These are phyloP conservation scores for Globisporangium takayamanum DNA, from an alignment of 352 stramenopile species.

Conservation along the genomic window DNA sequence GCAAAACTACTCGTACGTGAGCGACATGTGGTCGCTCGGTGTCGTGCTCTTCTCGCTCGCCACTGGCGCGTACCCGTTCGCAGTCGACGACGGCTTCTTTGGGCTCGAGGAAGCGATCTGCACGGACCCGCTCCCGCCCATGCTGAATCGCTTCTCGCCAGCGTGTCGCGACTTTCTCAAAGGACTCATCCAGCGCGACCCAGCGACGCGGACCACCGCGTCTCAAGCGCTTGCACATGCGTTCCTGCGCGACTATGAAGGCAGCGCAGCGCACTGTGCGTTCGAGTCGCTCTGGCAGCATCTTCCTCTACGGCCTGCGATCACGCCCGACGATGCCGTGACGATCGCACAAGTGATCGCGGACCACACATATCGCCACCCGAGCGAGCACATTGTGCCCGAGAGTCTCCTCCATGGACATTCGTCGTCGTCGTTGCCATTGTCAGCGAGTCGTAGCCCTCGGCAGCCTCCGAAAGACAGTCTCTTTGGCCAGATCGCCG, in stretches of 20 bases:
- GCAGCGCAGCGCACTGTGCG: constrained; percentile 18
- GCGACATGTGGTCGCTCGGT: constrained; percentile 75
- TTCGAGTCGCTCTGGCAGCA: constrained; percentile 38
- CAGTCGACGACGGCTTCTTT: constrained; percentile 73
- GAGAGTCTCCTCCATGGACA: not conserved
- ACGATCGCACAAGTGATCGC: constrained; percentile 15
- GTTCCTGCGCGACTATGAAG: constrained; percentile 60
- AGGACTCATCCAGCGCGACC: constrained; percentile 87
- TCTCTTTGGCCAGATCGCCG: constrained; percentile 12
- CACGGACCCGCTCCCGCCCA: constrained; percentile 57
- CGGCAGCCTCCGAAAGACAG: constrained; percentile 1
- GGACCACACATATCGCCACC: constrained; percentile 14
- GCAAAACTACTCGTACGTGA: constrained; percentile 78
- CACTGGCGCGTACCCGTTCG: constrained; percentile 66
- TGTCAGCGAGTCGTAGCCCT: not conserved
- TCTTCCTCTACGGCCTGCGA: constrained; percentile 21
- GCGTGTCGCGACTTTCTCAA: constrained; percentile 92
- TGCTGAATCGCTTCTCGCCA: constrained; percentile 76
- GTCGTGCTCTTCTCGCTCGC: constrained; percentile 65
- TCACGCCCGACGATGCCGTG: constrained; percentile 6
- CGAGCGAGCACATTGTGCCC: constrained; percentile 6
- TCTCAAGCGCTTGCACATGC: constrained; percentile 87
- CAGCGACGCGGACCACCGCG: constrained; percentile 66
- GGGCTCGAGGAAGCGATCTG: constrained; percentile 80
- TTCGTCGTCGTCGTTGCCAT: not conserved